Evolutionary conservation across 2,329 filamentous ascomycete species (phyloP).

Genomic region (Sporothrix luriei): DNA sequence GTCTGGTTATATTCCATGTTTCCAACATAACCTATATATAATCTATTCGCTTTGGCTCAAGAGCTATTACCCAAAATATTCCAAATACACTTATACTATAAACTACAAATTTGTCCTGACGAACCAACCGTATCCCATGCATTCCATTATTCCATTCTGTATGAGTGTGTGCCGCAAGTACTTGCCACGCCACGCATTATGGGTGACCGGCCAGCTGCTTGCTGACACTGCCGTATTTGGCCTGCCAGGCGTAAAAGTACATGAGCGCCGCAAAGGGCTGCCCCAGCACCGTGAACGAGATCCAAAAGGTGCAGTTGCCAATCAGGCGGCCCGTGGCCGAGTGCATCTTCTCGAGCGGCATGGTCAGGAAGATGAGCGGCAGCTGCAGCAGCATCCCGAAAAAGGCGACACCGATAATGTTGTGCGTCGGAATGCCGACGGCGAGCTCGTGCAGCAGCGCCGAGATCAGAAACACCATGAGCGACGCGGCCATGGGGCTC

Average conservation of each 20-base stretch:
- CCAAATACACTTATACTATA: neutral
- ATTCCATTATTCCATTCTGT: neutral
- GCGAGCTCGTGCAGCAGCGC: constrained; percentile 89
- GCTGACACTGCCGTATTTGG: constrained; percentile 87
- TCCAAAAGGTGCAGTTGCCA: constrained; percentile 94
- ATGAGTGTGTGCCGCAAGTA: too few species aligned
- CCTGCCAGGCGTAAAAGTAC: constrained; percentile 99
- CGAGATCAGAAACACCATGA: constrained; percentile 84
- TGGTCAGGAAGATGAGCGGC: constrained; percentile 80
- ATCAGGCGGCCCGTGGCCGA: constrained; percentile 74
- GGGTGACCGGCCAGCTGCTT: constrained; percentile 38
- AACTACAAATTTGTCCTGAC: neutral
- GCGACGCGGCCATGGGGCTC: constrained; percentile 68
- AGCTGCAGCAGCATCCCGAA: constrained; percentile 92
- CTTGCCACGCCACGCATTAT: neutral
- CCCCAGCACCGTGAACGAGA: constrained; percentile 92
- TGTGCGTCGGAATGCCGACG: constrained; percentile 93
- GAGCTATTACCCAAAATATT: neutral
- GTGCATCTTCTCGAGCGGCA: constrained; percentile 76
- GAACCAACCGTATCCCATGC: neutral
- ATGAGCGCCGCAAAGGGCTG: constrained; percentile 89
- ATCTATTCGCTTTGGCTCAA: neutral
- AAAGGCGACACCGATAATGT: constrained; percentile 89
- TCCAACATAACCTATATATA: neutral
- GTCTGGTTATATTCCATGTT: neutral